These are phyloP conservation scores for Entoloma clypeatum DNA, from an alignment of 1,284 basidiomycete genomes.

Conservation along the genomic window DNA sequence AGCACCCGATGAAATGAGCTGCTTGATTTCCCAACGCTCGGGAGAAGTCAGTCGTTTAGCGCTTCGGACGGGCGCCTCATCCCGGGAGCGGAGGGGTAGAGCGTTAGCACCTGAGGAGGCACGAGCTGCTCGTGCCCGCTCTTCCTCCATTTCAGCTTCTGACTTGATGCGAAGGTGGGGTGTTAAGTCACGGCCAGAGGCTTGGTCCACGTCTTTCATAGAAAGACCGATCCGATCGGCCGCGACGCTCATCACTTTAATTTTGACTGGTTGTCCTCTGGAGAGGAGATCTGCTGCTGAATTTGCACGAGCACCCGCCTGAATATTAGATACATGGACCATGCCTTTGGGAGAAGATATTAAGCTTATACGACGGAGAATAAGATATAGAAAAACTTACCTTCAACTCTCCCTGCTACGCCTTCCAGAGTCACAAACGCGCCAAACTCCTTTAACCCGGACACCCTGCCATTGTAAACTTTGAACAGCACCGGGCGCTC, in stretches of 20 bases:
- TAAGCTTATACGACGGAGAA: slow-evolving; percentile 14
- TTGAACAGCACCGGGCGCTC: slow-evolving; percentile 90
- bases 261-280: slow-evolving; percentile 84
- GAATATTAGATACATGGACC: slow-evolving; percentile 94
- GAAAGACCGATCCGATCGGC: slow-evolving; percentile 82
- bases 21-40: slow-evolving; percentile 99
- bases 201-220: slow-evolving; percentile 98
- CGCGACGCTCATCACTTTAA: slow-evolving; percentile 93
- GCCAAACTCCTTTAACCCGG: slow-evolving; percentile 91
- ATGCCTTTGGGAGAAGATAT: slow-evolving; percentile 55
- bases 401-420: slow-evolving; percentile 81
- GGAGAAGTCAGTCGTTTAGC: slow-evolving; percentile 94
- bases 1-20: slow-evolving; percentile 94
- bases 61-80: slow-evolving; percentile 58
- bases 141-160: slow-evolving; percentile 87
- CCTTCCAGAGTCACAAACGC: slow-evolving; percentile 92
- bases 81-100: slow-evolving; percentile 55
- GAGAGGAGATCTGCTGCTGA: slow-evolving; percentile 85
- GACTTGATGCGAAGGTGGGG: slow-evolving; percentile 93
- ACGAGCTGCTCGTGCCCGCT: slow-evolving; percentile 57
- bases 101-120: slow-evolving; percentile 64
- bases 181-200: slow-evolving; percentile 83
- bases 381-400: slow-evolving; percentile 41
- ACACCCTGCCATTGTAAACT: slow-evolving; percentile 88
- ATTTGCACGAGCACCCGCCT: slow-evolving; percentile 79